Conservation (phyloP, 768 basidiomycete species). For the Agrocybe chaxingu region DNA sequence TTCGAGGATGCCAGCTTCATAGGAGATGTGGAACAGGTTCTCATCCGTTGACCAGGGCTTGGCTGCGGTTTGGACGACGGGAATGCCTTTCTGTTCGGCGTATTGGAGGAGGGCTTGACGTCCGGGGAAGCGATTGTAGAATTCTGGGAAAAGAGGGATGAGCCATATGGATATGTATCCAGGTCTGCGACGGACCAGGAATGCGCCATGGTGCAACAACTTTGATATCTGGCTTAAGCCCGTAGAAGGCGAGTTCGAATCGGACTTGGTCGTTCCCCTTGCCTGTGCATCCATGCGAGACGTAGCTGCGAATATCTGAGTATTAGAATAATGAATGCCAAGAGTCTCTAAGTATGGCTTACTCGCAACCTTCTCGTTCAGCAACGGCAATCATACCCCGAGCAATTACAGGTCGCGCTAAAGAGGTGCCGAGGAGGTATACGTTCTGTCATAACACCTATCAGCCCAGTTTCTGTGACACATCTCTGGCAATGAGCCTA, state of each 20-base stretch:
- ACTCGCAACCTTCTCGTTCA: slow-evolving; percentile 93
- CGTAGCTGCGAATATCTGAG: slow-evolving; percentile 54
- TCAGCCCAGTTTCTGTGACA: slow-evolving; percentile 2
- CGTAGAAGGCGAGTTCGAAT: slow-evolving; percentile 98
- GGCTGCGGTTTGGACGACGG: slow-evolving; percentile 90
- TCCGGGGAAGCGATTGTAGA: slow-evolving; percentile 97
- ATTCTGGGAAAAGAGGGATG: slow-evolving; percentile 47
- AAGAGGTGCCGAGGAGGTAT: slow-evolving; percentile 95
- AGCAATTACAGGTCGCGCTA: slow-evolving; percentile 97
- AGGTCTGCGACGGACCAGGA: slow-evolving; percentile 54
- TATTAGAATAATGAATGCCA: not conserved
- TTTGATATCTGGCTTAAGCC: slow-evolving; percentile 97
- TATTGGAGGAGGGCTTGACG: slow-evolving; percentile 90
- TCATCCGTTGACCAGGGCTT: slow-evolving; percentile 99
- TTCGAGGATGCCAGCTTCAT: slow-evolving; percentile 98
- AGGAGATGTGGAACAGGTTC: slow-evolving; percentile 99
- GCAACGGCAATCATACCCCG: slow-evolving; percentile 97
- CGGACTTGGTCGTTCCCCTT: slow-evolving; percentile 99
- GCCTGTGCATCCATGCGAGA: slow-evolving; percentile 98
- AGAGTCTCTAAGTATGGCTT: slow-evolving; percentile 28
- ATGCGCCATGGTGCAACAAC: slow-evolving; percentile 98
- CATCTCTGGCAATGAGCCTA: slow-evolving; percentile 25
- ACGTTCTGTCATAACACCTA: slow-evolving; percentile 57
- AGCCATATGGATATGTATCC: not conserved
- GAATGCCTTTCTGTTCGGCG: slow-evolving; percentile 84